These are phyloP conservation scores for Stagonosporopsis cucurbitacearum DNA, from an alignment of 2,329 filamentous ascomycete genomes.

Conservation along the genomic window DNA sequence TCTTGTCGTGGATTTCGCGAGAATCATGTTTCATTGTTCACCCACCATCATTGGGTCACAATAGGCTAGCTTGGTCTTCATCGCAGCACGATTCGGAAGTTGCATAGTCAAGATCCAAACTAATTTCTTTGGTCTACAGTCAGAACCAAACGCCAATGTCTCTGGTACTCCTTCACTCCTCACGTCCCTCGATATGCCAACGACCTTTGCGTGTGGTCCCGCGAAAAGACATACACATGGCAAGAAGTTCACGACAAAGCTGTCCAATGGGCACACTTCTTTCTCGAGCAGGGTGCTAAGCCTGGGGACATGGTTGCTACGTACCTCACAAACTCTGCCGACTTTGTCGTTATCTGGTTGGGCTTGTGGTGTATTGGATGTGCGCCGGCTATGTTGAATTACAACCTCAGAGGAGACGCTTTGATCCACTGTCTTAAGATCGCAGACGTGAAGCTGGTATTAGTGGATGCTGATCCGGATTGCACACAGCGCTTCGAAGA, in stretches of 20 bases:
- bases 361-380: slow-evolving; percentile 70
- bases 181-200: slow-evolving; percentile 46
- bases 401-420: slow-evolving; percentile 67
- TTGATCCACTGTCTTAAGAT: slow-evolving; percentile 69
- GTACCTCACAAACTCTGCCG: slow-evolving; percentile 70
- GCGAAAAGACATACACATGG: slow-evolving; percentile 55
- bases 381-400: slow-evolving; percentile 73
- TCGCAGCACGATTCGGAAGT: not conserved
- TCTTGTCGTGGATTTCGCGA: not conserved
- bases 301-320: slow-evolving; percentile 68
- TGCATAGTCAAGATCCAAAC: not conserved
- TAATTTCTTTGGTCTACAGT: slow-evolving; percentile 32
- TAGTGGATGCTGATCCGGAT: slow-evolving; percentile 62
- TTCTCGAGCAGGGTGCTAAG: slow-evolving; percentile 60
- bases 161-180: slow-evolving; percentile 39
- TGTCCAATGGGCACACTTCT: slow-evolving; percentile 40
- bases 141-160: slow-evolving; percentile 47
- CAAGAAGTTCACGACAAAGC: slow-evolving; percentile 38
- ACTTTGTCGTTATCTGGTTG: slow-evolving; percentile 71
- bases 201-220: slow-evolving; percentile 69
- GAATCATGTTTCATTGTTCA: not conserved
- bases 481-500: slow-evolving; percentile 30
- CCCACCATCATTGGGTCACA: not conserved
- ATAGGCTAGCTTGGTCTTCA: not conserved
- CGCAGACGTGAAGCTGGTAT: slow-evolving; percentile 60